phyloP scores from a whole-genome alignment of 495 filamentous ascomycete species.

The Neurospora tetraspora region DNA sequence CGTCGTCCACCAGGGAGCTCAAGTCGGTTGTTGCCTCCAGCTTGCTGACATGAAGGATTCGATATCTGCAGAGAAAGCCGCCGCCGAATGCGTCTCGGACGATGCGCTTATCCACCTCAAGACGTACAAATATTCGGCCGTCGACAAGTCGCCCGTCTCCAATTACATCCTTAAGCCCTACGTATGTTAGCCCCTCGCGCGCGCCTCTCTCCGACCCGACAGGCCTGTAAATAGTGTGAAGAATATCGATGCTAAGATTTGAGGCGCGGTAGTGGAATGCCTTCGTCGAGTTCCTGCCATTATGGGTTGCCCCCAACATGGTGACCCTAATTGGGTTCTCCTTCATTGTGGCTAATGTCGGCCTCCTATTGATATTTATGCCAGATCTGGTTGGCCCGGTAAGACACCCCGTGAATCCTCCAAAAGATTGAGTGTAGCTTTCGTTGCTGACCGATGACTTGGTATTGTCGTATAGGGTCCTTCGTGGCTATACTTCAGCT shows the following conservation, averaged over 20 bases:
- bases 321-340: conserved; percentile 92
- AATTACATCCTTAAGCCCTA: conserved; percentile 90
- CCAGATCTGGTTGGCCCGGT: conserved; percentile 90
- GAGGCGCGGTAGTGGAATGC: conserved; percentile 72
- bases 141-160: conserved; percentile 94
- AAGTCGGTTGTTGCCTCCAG: conserved; percentile 2
- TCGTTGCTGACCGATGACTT: not conserved
- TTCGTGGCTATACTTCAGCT: conserved; percentile 88
- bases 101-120: conserved; percentile 71
- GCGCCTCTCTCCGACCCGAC: not conserved
- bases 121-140: conserved; percentile 90
- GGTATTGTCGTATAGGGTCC: conserved; percentile 47
- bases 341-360: conserved; percentile 84
- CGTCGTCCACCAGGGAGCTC: conserved; percentile 2
- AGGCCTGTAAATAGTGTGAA: not conserved
- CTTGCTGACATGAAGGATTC: conserved; percentile 15
- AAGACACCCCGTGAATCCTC: conserved; percentile 19
- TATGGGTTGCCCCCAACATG: conserved; percentile 97
- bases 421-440: not conserved
- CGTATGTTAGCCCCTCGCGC: conserved; percentile 45
- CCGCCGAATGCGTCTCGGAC: conserved; percentile 48
- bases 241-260: conserved; percentile 1
- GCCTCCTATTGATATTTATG: conserved; percentile 67
- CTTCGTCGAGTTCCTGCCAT: conserved; percentile 80
- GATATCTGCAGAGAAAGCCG: conserved; percentile 32